A percentile compares a stretch with the other conserved stretches of the same genome.
phyloP scores from a whole-genome alignment of 345 rosid species.

The Rhizophora mangle region DNA sequence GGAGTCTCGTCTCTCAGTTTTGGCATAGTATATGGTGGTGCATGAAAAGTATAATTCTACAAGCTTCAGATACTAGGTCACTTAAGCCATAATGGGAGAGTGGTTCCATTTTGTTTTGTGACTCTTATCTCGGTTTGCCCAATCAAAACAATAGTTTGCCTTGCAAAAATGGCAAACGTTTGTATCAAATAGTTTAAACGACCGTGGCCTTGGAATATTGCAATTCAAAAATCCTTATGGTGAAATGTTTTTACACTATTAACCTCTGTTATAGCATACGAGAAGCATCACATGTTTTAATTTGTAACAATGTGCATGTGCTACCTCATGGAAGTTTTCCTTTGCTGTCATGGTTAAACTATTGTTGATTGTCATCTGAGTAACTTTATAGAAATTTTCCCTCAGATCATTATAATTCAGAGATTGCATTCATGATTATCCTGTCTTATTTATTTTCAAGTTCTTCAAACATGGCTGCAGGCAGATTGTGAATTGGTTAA shows the following conservation, averaged over 20 bases:
- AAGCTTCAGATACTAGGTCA: not conserved
- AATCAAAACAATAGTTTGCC: too few relatives aligned
- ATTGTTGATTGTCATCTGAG: not conserved
- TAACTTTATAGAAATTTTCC: not conserved
- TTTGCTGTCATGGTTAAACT: not conserved
- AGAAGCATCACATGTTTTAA: not conserved
- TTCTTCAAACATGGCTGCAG: slow-evolving; percentile 48
- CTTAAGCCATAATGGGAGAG: not conserved
- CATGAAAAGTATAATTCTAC: not conserved
- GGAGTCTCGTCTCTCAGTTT: not conserved
- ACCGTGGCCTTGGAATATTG: too few relatives aligned
- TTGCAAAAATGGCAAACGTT: too few relatives aligned
- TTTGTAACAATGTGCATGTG: not conserved
- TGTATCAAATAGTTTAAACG: too few relatives aligned
- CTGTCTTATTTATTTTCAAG: slow-evolving; percentile 11
- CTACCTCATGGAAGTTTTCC: not conserved
- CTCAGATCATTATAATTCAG: not conserved
- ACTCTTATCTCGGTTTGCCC: not conserved
- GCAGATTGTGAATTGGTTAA: slow-evolving; percentile 58
- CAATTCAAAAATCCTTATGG: too few relatives aligned
- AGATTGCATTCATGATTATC: not conserved
- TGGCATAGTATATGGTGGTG: too few relatives aligned
- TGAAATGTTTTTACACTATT: too few relatives aligned
- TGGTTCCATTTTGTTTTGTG: not conserved
- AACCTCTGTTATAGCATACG: not conserved